These are phyloP conservation scores for Schwanniomyces polymorphus DNA, from an alignment of 805 yeast species.

Conservation along the genomic window DNA sequence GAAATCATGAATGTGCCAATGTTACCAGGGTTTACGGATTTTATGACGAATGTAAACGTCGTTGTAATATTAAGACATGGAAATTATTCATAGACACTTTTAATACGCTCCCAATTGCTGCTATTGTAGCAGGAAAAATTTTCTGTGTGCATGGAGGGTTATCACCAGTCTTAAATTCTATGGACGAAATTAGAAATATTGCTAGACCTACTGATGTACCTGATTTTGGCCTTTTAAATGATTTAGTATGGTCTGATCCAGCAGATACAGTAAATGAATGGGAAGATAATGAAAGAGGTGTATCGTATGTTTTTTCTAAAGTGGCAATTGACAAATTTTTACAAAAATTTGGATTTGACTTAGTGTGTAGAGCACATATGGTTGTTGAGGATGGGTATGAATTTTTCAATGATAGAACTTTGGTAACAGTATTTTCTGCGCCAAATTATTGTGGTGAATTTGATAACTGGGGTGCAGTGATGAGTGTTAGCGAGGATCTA, in stretches of 20 bases:
- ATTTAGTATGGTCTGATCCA: slow-evolving; percentile 82
- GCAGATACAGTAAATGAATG: slow-evolving; percentile 81
- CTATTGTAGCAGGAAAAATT: slow-evolving; percentile 91
- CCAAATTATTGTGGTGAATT: slow-evolving; percentile 86
- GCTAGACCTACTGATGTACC: slow-evolving; percentile 87
- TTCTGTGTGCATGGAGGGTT: slow-evolving; percentile 89
- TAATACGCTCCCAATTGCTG: slow-evolving; percentile 93
- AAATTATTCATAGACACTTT: slow-evolving; percentile 90
- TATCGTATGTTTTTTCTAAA: slow-evolving; percentile 75
- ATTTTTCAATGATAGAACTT: slow-evolving; percentile 69
- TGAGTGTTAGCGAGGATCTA: slow-evolving; percentile 92
- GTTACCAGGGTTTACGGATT: slow-evolving; percentile 97
- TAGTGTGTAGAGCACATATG: slow-evolving; percentile 86
- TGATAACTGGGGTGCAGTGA: slow-evolving; percentile 90
- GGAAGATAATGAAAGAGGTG: slow-evolving; percentile 88
- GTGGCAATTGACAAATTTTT: slow-evolving; percentile 79
- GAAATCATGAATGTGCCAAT: slow-evolving; percentile 97
- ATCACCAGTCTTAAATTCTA: slow-evolving; percentile 68
- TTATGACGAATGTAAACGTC: slow-evolving; percentile 95
- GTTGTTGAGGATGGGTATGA: slow-evolving; percentile 89
- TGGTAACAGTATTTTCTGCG: slow-evolving; percentile 79
- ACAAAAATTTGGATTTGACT: slow-evolving; percentile 72
- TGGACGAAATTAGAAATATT: slow-evolving; percentile 74
- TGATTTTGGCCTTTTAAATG: slow-evolving; percentile 76
- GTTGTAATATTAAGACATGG: slow-evolving; percentile 93